phyloP scores from a whole-genome alignment of 306 rosid genomes.

The Castanea crenata region DNA sequence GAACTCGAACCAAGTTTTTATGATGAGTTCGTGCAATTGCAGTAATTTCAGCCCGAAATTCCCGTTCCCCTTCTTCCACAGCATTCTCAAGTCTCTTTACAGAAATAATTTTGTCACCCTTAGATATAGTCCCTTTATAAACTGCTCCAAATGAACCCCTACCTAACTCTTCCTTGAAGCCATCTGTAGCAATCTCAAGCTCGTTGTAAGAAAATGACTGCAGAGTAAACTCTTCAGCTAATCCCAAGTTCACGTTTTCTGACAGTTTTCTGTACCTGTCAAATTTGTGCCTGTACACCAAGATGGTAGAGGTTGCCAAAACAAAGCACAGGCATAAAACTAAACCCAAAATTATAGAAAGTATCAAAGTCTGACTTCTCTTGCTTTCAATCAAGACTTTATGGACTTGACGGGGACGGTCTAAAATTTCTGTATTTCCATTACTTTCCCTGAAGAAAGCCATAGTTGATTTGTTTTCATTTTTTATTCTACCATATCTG shows the following conservation, averaged over 20 bases:
- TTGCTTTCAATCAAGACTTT: neutral
- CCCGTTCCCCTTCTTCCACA: neutral
- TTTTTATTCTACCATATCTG: neutral
- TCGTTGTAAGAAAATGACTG: constrained; percentile 15
- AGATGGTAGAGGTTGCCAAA: constrained; percentile 1
- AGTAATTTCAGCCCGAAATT: neutral
- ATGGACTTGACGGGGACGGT: neutral
- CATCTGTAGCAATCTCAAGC: neutral
- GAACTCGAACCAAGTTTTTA: neutral
- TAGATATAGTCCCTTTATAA: neutral
- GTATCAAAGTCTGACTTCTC: neutral
- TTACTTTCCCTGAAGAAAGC: neutral
- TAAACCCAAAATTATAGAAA: neutral
- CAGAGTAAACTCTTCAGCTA: constrained; percentile 5
- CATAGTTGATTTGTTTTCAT: neutral
- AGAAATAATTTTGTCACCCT: neutral
- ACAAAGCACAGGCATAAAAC: neutral
- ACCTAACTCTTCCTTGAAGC: constrained; percentile 2
- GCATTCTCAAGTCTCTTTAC: neutral
- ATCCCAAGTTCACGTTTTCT: constrained; percentile 9
- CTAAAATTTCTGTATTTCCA: neutral
- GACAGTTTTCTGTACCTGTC: neutral
- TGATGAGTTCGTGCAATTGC: neutral
- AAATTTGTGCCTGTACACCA: neutral
- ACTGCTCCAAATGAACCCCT: neutral